phyloP scores from a whole-genome alignment of 2,329 filamentous ascomycete genomes.

The Pleomassaria siparia region DNA sequence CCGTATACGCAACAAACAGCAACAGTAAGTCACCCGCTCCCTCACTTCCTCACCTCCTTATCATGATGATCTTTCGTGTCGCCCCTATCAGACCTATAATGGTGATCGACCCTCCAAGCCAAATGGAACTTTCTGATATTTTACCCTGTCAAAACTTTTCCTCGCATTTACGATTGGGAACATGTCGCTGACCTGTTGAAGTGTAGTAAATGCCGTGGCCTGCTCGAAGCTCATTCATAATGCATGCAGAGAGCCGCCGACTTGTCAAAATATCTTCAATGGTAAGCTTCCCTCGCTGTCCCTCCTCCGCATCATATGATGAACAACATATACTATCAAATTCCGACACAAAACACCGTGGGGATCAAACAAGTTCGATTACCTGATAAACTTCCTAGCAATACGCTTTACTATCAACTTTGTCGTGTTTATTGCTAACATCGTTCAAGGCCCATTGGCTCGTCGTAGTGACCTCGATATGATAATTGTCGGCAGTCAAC shows the following conservation, averaged over 20 bases:
- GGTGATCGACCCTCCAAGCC: conserved; percentile 45
- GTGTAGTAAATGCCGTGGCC: conserved; percentile 4
- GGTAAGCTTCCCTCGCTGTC: background rate
- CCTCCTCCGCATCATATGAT: conserved; percentile 26
- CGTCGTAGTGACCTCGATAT: background rate
- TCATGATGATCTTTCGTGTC: conserved; percentile 43
- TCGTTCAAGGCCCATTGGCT: background rate
- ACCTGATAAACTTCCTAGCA: conserved; percentile 28
- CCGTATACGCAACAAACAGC: too few species aligned
- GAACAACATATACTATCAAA: conserved; percentile 45
- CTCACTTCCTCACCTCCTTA: conserved; percentile 5
- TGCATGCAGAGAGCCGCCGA: background rate
- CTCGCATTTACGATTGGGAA: conserved; percentile 7
- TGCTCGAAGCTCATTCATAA: background rate
- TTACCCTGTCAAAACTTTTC: conserved; percentile 6
- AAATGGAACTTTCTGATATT: conserved; percentile 42
- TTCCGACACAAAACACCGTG: conserved; percentile 35
- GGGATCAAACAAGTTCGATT: conserved; percentile 44
- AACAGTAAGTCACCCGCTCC: conserved; percentile 30
- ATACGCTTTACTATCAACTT: background rate
- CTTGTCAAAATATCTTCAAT: background rate
- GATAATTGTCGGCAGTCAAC: background rate
- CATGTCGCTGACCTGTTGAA: conserved; percentile 21
- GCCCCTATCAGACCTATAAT: conserved; percentile 45
- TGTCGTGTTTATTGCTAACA: conserved; percentile 6